These are phyloP conservation scores for Fomitopsis pinicola DNA, from an alignment of 1,284 basidiomycete genomes.

Conservation along the genomic window DNA sequence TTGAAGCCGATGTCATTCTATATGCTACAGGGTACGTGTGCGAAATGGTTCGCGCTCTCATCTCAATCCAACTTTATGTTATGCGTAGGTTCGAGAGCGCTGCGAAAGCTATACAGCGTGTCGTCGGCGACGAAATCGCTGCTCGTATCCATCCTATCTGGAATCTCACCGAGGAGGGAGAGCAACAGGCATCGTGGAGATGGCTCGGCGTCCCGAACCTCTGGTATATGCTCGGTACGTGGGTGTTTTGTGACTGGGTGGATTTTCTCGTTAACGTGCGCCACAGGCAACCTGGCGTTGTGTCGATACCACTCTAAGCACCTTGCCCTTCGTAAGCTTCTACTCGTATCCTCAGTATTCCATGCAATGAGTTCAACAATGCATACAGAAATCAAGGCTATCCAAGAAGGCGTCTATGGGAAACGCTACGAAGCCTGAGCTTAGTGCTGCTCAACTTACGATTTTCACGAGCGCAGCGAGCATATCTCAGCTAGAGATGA, in stretches of 20 bases:
- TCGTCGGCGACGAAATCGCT: conserved; percentile 47
- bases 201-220: conserved; percentile 23
- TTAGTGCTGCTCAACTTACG: neutral
- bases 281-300: conserved; percentile 44
- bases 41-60: conserved; percentile 31
- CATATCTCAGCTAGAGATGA: no score
- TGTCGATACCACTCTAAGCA: conserved; percentile 56
- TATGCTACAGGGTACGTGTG: conserved; percentile 56
- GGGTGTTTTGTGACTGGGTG: neutral
- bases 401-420: conserved; percentile 48
- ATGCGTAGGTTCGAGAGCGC: conserved; percentile 35
- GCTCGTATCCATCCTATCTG: conserved; percentile 46
- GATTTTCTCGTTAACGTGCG: no score
- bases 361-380: neutral
- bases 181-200: conserved; percentile 22
- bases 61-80: conserved; percentile 14
- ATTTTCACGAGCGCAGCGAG: no score
- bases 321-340: conserved; percentile 51
- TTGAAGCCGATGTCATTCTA: conserved; percentile 66
- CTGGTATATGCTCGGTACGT: conserved; percentile 27
- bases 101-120: conserved; percentile 34
- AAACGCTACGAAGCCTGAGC: conserved; percentile 31
- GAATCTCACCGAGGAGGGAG: conserved; percentile 32
- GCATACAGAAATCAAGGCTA: conserved; percentile 51
- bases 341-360: neutral